A percentile compares a stretch with the other conserved stretches of the same genome.
Conservation (phyloP, 164 flowering plant genomes). For the Tetracentron sinense region DNA sequence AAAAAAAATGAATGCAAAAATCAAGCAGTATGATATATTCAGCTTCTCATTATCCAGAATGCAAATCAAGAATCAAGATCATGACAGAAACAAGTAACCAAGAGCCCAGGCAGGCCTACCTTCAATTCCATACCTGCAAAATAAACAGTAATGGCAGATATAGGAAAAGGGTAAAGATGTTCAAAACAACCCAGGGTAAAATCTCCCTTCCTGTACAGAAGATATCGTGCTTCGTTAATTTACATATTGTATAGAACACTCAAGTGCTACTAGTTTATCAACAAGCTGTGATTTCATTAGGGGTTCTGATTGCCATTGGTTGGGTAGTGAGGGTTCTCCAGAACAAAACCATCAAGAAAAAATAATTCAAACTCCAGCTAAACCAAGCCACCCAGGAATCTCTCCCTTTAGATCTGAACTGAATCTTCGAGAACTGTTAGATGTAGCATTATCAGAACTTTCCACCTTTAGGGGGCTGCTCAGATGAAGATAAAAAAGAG, state of each 20-base stretch:
- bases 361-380: neutral
- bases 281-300: constrained; percentile 10
- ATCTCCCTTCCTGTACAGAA: constrained; percentile 18
- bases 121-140: no score
- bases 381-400: neutral
- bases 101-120: no score
- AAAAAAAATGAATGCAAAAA: no score
- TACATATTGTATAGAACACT: constrained; percentile 22
- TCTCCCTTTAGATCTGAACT: constrained; percentile 8
- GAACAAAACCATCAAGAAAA: neutral
- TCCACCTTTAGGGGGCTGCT: constrained; percentile 31
- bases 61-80: no score
- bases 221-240: constrained; percentile 12
- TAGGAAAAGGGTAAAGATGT: no score
- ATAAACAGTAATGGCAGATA: no score
- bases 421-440: constrained; percentile 1
- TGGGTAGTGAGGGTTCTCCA: neutral
- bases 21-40: no score
- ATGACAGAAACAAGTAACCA: no score
- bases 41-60: no score
- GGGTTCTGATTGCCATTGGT: neutral
- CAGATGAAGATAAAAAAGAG: constrained; percentile 4
- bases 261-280: constrained; percentile 3
- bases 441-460: constrained; percentile 10
- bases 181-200: no score